Evolutionary conservation across 2,329 filamentous ascomycete genomes (phyloP).

Genomic region (Dothistroma pini): DNA sequence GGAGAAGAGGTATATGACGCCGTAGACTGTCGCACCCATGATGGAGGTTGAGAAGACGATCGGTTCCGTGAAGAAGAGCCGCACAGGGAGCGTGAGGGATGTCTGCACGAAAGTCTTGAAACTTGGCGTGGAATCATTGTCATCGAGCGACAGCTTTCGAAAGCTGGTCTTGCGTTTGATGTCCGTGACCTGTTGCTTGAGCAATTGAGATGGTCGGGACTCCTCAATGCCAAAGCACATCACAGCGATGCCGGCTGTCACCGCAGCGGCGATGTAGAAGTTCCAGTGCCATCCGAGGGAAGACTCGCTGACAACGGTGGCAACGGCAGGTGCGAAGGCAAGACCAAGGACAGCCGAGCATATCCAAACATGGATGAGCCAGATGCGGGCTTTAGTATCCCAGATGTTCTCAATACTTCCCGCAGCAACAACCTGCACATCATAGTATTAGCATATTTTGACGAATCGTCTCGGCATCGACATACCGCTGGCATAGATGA

Average conservation of each 20-base stretch:
- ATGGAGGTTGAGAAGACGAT: conserved; percentile 45
- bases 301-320: conserved; percentile 25
- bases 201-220: conserved; percentile 38
- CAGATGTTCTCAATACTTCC: conserved; percentile 1
- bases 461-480: conserved; percentile 27
- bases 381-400: conserved; percentile 40
- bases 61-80: conserved; percentile 46
- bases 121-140: conserved; percentile 38
- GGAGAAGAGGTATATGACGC: conserved; percentile 47
- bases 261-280: conserved; percentile 1
- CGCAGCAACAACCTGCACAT: neutral
- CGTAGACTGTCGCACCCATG: conserved; percentile 44
- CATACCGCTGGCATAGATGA: conserved; percentile 47
- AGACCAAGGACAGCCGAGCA: conserved; percentile 43
- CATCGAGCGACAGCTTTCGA: conserved; percentile 32
- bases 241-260: neutral
- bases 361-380: conserved; percentile 47
- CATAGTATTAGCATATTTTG: neutral
- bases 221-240: conserved; percentile 5
- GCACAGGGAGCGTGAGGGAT: conserved; percentile 40
- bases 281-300: conserved; percentile 13
- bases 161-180: conserved; percentile 31
- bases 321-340: conserved; percentile 44
- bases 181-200: conserved; percentile 36
- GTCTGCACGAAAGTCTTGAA: conserved; percentile 38